Evolutionary conservation across 2,329 filamentous ascomycete species (phyloP), one percentile per base, ranked within the genome.

Genomic region (Paraconiothyrium brasiliense): DNA sequence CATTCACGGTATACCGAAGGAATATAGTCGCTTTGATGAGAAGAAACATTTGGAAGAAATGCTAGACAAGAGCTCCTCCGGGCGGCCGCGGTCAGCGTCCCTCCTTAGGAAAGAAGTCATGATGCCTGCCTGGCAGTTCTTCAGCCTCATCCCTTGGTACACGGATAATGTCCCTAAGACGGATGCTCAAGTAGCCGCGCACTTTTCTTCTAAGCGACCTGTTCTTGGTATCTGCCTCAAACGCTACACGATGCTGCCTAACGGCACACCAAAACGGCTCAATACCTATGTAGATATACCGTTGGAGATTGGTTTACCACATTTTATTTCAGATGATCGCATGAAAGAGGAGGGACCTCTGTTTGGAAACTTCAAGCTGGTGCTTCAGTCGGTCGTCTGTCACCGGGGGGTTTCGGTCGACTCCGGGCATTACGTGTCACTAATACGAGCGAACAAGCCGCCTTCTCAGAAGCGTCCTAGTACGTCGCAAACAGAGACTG

Each of bases 101-200:
- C 78, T 85, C 54, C 78, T 77, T 61, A 74, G 85, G 66, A 97
- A 94, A 73, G 94, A 97, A 71, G 91, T 98, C 14, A 90, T 94
- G 61, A 97, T 98, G 83, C 94, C 94, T 41, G 95, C 95, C 1
- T 98, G 94, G 93, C 94, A 97, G 72, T 97, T 98, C 74, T 98
- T 97, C 80, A 93, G 92, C 72, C 83, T 98, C 30, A 93, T 97
- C 70, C 94, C 91, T 93, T 97, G 94, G 94, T 93, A 97, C 75
- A 93, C 92, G 1, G 84, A 89, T 68, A 87, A 88, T 58, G 83
- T 84, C 16, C 85, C 86, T 7, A 84, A 80, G 30, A 86, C 85
- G 63, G 92, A 97, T 74, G 86, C 89, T 2, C 93, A 97, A 71
- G 91, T 97, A 10, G 93, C 92, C n/a, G 87, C 89, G 56, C 94